A percentile compares a stretch with the other conserved stretches of the same genome.
Conservation (phyloP, 208 protist species). For the Herpetomonas muscarum region DNA sequence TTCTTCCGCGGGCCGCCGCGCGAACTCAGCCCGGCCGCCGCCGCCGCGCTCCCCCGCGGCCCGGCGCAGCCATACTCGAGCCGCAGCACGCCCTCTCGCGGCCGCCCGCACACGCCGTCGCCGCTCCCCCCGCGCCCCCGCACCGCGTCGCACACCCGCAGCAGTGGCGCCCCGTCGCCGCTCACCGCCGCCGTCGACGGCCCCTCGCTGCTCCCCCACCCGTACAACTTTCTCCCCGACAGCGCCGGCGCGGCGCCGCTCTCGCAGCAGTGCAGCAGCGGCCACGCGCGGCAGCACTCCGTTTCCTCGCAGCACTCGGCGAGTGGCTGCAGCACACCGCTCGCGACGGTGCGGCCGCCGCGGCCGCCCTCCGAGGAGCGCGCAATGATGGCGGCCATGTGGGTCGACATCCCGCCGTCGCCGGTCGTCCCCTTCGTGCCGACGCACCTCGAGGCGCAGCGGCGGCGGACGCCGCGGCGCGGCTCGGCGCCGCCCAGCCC, state of each 20-base stretch:
- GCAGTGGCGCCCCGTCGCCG: background rate
- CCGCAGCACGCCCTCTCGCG: background rate
- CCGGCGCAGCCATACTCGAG: background rate
- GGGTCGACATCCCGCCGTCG: conserved; percentile 31
- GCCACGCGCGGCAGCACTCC: background rate
- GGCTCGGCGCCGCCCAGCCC: conserved; percentile 28
- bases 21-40: background rate
- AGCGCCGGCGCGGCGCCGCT: background rate
- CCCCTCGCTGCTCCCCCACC: conserved; percentile 2
- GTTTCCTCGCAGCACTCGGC: background rate
- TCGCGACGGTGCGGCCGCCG: conserved; percentile 10
- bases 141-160: too few species aligned
- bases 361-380: conserved; percentile 26
- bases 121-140: background rate
- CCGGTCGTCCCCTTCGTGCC: conserved; percentile 16
- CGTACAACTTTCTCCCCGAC: background rate
- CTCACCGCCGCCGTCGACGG: background rate
- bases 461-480: conserved; percentile 35
- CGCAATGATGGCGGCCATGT: conserved; percentile 35
- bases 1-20: background rate
- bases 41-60: background rate
- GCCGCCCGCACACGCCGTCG: background rate
- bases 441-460: conserved; percentile 18
- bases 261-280: conserved; percentile 3
- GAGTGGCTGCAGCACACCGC: conserved; percentile 4